Evolutionary conservation across 2,329 filamentous ascomycete species (phyloP), one percentile per base, ranked within the genome.

Genomic region (Hyphodiscus sp.): DNA sequence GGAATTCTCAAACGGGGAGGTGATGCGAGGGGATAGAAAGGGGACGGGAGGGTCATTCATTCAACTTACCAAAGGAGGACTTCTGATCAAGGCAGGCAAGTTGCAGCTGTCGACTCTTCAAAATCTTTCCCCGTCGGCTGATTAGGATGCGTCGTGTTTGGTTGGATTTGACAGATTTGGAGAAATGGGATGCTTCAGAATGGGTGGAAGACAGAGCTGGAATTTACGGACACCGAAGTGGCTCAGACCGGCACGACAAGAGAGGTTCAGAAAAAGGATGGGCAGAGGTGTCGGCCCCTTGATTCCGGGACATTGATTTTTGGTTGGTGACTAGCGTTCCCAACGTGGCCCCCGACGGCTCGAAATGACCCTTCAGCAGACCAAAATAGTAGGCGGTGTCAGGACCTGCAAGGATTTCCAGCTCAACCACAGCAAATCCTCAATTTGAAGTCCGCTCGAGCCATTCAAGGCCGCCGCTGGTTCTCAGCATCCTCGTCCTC

Each of bases 1-100:
- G 5, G 33, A 4, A 4, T 6, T 38, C 33, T 47, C 30, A 33
- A 42, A 38, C 20, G 43, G 50, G n/a, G 18, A 20, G 7, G n/a
- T 26, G 47, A 42, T 50, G 54, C 43, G 54, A 26, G 33, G 6
- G 47, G 4, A n/a, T 29, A 47, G 33, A 20, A 19, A 19, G 33
- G 20, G 23, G 23, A 8, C 23, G 29, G 29, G 29, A 33, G 29
- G 29, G 29, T 33, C 29, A 8, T 33, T 33, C 33, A 15, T 5
- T 38, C 33, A 19, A 41, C 50, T n/a, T 51, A 51, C 50, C 50
- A 47, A 23, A 30, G 44, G 10, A 43, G 41, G 26, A 16, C 18
- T 30, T 29, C 30, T 45, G 42, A 26, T 42, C 42, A 46, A 43
- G 49, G 43, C 29, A 26, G 49, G 43, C 29, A 38, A 13, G 11